Base-by-base conservation (phyloP, 495 filamentous ascomycete species). In the Chaetomium fimeti region DNA sequence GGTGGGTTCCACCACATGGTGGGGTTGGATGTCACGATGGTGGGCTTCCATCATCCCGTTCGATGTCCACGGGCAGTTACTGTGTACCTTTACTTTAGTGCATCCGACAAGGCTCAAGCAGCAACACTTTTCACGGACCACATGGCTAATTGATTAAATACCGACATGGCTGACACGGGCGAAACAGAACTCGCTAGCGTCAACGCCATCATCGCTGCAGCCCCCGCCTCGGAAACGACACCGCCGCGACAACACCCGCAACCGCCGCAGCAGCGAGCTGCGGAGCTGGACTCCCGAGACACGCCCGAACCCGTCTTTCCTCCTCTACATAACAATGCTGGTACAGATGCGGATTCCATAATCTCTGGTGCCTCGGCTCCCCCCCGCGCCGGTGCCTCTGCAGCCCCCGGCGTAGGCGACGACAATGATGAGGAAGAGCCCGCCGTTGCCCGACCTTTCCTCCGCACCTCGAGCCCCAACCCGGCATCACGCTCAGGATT, bases 361-460 rank as follows among this genome's bases (percentile, higher is more conserved):
- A 27, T 40, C 18, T 61, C 71, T 11, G 56, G 67, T 9, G 58
- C 59, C 42, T 64, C 69, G 4, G 61, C 53, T 7, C 49, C 64
- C 8, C 68, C 70, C 1, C 68, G 72, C 57, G 63, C 73, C 27
- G 66, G 56, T 18, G 69, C 70, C 62, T 5, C 32, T 36, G 8
- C 32, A 11, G 8, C 1, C 8, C 71, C 70, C 66, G 68, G 76
- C 43, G 62, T 75, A 63, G 60, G 71, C 29, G 82, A 86, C 57
- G 83, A 82, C 59, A 83, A 85, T 57, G 86, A 87, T 61, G 87
- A 88, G 38, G 87, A 91, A 60, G 86, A 89, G 67, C 83, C 83
- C 22, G 79, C 82, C 20, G 78, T 87, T 32, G 85, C 88, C 5
- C 79, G 78, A 57, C 87, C 87, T 38, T 90, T 91, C 65, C 78